Evolutionary conservation across 1,284 basidiomycete genomes (phyloP).

Genomic region (Amylostereum chailletii): DNA sequence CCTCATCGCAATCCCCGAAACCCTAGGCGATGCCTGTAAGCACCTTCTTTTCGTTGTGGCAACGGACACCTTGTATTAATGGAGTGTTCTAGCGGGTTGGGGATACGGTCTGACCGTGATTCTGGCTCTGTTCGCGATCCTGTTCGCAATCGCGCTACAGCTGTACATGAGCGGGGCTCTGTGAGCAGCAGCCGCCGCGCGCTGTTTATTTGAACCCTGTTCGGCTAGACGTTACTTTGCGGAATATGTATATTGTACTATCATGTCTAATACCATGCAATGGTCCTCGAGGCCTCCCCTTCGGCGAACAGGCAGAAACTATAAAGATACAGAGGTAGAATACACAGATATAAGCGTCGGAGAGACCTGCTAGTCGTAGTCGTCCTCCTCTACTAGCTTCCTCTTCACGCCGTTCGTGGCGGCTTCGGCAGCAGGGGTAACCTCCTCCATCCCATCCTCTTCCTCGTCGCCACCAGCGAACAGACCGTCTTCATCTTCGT

Average conservation of each 20-base stretch:
- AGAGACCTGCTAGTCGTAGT: conserved; percentile 50
- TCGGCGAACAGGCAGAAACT: conserved; percentile 1
- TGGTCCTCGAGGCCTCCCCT: too few relatives aligned
- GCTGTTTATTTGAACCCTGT: too few relatives aligned
- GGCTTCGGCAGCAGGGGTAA: conserved; percentile 40
- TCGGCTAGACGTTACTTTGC: neutral
- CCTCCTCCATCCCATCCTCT: conserved; percentile 71
- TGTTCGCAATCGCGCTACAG: conserved; percentile 26
- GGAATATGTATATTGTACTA: neutral
- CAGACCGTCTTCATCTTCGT: conserved; percentile 51
- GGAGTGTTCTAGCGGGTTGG: conserved; percentile 18
- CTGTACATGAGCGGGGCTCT: conserved; percentile 15
- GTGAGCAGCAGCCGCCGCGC: neutral
- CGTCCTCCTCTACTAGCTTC: conserved; percentile 77
- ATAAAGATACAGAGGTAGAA: conserved; percentile 3
- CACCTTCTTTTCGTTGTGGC: conserved; percentile 9
- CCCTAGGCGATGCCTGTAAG: conserved; percentile 45
- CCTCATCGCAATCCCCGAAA: conserved; percentile 67
- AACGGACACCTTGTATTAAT: neutral
- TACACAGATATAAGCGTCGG: conserved; percentile 3
- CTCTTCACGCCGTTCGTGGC: conserved; percentile 60
- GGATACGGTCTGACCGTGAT: conserved; percentile 23
- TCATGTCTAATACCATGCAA: neutral
- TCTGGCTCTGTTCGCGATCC: conserved; percentile 24
- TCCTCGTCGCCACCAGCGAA: conserved; percentile 62